A percentile compares a stretch with the other conserved stretches of the same genome.
Evolutionary conservation across 2,329 filamentous ascomycete genomes (phyloP).

Genomic region (Hypoxylon sp.): DNA sequence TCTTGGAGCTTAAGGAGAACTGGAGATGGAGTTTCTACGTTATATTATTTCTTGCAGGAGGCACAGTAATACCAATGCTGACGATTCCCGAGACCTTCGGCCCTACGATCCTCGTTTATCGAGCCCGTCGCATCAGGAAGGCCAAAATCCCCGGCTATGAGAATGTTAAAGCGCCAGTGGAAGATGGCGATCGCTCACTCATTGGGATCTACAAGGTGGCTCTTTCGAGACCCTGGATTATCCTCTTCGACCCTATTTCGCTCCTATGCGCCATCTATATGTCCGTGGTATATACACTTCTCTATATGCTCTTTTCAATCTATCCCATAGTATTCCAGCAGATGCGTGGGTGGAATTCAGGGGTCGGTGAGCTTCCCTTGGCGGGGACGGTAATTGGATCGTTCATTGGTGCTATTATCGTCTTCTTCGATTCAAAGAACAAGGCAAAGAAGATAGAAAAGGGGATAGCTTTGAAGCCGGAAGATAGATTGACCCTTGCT

Average conservation of each 20-base stretch:
- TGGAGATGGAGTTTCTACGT: conserved; percentile 65
- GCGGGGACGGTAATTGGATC: conserved; percentile 61
- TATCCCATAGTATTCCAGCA: conserved; percentile 65
- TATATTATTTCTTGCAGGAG: conserved; percentile 54
- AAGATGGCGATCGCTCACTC: conserved; percentile 56
- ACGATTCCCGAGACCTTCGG: conserved; percentile 67
- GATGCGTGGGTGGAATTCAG: conserved; percentile 61
- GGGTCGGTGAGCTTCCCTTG: conserved; percentile 61
- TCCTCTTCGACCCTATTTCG: conserved; percentile 63
- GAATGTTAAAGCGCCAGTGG: conserved; percentile 58
- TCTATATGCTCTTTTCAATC: conserved; percentile 67
- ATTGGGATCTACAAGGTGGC: conserved; percentile 59
- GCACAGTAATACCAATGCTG: conserved; percentile 57
- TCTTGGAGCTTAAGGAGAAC: conserved; percentile 62
- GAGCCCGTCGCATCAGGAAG: conserved; percentile 60
- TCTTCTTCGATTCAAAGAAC: conserved; percentile 51
- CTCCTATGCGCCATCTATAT: conserved; percentile 62
- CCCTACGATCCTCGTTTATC: conserved; percentile 59
- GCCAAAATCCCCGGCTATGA: conserved; percentile 61
- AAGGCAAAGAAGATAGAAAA: conserved; percentile 50
- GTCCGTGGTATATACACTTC: conserved; percentile 59
- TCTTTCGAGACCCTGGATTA: conserved; percentile 61
- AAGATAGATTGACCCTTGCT: conserved; percentile 67
- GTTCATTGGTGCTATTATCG: conserved; percentile 52
- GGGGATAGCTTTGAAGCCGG: conserved; percentile 53